Percentiles rank a stretch among this genome's conserved stretches.
These are phyloP conservation scores for Hymenoscyphus occultus DNA, from an alignment of 2,329 filamentous ascomycete species.

Conservation along the genomic window DNA sequence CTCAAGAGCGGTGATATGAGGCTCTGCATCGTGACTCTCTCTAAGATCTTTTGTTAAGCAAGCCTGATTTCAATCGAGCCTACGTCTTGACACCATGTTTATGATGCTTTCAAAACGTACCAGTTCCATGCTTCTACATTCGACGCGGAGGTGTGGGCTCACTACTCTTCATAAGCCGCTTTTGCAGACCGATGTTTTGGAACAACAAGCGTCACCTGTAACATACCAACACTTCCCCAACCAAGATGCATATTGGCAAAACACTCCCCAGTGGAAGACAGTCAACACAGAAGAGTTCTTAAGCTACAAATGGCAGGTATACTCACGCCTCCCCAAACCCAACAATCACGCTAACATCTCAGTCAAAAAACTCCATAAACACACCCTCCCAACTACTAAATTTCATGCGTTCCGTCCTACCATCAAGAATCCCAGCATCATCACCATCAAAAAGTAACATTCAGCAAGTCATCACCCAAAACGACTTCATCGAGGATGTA, in stretches of 20 bases:
- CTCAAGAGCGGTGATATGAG: background rate
- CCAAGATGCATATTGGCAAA: background rate
- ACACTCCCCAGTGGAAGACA: background rate
- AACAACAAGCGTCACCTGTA: background rate
- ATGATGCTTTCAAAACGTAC: background rate
- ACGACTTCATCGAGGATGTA: constrained; percentile 53
- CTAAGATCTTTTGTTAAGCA: background rate
- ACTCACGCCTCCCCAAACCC: background rate
- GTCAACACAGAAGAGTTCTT: background rate
- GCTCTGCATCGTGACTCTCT: background rate
- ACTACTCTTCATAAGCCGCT: background rate
- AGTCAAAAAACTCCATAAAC: background rate
- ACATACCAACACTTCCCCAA: background rate
- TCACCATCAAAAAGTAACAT: background rate
- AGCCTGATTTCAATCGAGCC: background rate
- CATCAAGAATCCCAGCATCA: background rate
- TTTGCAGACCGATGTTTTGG: background rate
- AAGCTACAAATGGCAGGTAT: background rate
- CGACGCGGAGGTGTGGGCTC: background rate
- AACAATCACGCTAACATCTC: background rate
- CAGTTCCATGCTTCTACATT: background rate
- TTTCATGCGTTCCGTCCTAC: background rate
- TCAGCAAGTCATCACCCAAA: background rate
- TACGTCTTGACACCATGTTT: background rate
- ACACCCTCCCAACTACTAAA: background rate